Base-by-base conservation (phyloP, 345 rosid species). In the Reutealis trisperma region DNA sequence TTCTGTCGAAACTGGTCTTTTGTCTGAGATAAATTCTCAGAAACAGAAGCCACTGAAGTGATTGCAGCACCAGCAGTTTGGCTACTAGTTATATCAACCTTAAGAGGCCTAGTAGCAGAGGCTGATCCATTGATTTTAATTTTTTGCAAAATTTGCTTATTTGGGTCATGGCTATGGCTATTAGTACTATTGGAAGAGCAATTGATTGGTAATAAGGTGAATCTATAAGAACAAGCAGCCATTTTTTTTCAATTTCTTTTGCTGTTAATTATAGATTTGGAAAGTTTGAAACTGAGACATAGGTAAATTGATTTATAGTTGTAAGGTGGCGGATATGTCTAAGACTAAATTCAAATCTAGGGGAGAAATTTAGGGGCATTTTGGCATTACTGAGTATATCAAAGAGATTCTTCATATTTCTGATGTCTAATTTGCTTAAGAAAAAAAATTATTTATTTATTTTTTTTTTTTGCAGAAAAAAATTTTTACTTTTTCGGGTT, bases 1-100 rank as follows among this genome's bases (percentile, higher is more conserved):
- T 84, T 89, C 67, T 87, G 95, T 2, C 93, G 47, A 59, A 21
- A 68, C 41, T 37, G 41, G 6, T 37, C 41, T 37, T 37, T 37
- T 0, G 41, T 37, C 41, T 0, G 41, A 37, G 41, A 37, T 77
- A 68, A 1, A 45, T 86, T 87, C 64, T 74, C 79, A 15, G 78
- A 30, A 51, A 73, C 70, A 6, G 81, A 70, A 61, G 79, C 66
- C 54, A 76, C 37, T 5, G 80, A 74, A 21, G 82, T 66, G 7
- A 81, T 44, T 13, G 84, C 80, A 24, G 62, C 83, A 13, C 78
- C 83, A 1, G 84, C 79, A 24, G 66, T 80, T 64, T 78, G 80
- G 71, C 69, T 45, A 5, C 41, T 5, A 37, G 32, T 51, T 55
- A 37, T 51, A 45, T 83, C 86, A 55, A 47, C 70, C 78, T 73